Evolutionary conservation across 2,329 filamentous ascomycete species (phyloP).

Genomic region (Pseudogymnoascus destructans): DNA sequence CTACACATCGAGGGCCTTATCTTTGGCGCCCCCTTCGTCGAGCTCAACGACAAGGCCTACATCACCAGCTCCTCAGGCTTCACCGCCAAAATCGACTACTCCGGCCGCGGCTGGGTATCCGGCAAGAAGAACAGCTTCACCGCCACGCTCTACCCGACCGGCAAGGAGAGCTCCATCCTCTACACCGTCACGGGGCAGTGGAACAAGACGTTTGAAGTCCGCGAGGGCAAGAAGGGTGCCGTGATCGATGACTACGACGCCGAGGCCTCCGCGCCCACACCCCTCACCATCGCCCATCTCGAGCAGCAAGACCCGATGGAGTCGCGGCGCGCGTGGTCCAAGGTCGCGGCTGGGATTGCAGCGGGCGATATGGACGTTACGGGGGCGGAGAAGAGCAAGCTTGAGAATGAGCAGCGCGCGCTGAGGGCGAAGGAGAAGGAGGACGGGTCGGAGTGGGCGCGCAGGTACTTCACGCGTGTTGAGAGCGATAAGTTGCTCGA

Average conservation of each 20-base stretch:
- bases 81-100: conserved; percentile 83
- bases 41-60: conserved; percentile 73
- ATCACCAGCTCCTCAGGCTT: conserved; percentile 81
- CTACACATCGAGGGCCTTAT: conserved; percentile 92
- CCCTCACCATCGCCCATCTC: conserved; percentile 57
- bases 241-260: conserved; percentile 50
- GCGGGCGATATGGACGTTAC: conserved; percentile 75
- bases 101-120: conserved; percentile 83
- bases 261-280: conserved; percentile 42
- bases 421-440: conserved; percentile 59
- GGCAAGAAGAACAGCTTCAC: conserved; percentile 91
- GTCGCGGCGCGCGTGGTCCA: conserved; percentile 75
- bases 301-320: conserved; percentile 78
- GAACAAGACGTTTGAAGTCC: conserved; percentile 71
- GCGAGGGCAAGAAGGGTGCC: conserved; percentile 46
- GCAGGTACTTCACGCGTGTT: conserved; percentile 62
- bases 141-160: conserved; percentile 58
- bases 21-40: conserved; percentile 74
- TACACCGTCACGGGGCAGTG: conserved; percentile 86
- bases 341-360: conserved; percentile 69
- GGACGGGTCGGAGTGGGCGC: conserved; percentile 67
- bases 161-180: conserved; percentile 56
- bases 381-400: conserved; percentile 67
- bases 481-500: conserved; percentile 33
- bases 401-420: conserved; percentile 78